These are phyloP conservation scores for Phytophthora colocasiae DNA, from an alignment of 352 stramenopile genomes.

Conservation along the genomic window DNA sequence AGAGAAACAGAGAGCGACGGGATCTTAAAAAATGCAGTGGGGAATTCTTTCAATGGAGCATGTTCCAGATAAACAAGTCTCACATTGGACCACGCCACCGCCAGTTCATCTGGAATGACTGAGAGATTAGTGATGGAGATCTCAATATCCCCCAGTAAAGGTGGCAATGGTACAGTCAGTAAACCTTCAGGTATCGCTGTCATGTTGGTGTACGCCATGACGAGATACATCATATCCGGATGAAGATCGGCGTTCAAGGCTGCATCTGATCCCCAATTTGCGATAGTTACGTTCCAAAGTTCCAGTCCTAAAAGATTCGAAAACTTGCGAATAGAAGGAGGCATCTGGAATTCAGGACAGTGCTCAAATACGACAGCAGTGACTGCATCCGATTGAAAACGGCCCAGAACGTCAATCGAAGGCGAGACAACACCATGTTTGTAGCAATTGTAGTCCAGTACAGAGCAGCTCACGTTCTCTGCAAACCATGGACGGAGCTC, in stretches of 20 bases:
- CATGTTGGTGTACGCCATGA: conserved; percentile 61
- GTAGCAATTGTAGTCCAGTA: conserved; percentile 48
- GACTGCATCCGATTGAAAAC: conserved; percentile 35
- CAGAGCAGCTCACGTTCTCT: conserved; percentile 44
- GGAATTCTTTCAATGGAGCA: conserved; percentile 38
- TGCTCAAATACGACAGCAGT: conserved; percentile 53
- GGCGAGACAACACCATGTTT: conserved; percentile 17
- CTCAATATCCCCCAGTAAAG: conserved; percentile 55
- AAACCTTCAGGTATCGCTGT: conserved; percentile 46
- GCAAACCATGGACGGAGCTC: conserved; percentile 51
- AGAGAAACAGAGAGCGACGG: conserved; percentile 36
- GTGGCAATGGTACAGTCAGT: conserved; percentile 35
- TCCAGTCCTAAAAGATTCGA: conserved; percentile 59
- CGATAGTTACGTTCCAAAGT: conserved; percentile 61
- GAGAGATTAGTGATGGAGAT: conserved; percentile 51
- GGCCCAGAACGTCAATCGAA: conserved; percentile 8
- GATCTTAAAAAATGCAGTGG: conserved; percentile 34
- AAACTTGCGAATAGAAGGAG: conserved; percentile 41
- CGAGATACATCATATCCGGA: conserved; percentile 42
- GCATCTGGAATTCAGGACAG: conserved; percentile 47
- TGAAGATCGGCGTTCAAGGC: conserved; percentile 44
- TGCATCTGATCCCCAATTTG: conserved; percentile 42
- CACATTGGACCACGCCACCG: conserved; percentile 34
- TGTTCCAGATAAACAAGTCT: conserved; percentile 47
- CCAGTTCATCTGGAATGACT: conserved; percentile 32